phyloP scores from a whole-genome alignment of 2,329 filamentous ascomycete genomes.

The Juglanconis oblonga region DNA sequence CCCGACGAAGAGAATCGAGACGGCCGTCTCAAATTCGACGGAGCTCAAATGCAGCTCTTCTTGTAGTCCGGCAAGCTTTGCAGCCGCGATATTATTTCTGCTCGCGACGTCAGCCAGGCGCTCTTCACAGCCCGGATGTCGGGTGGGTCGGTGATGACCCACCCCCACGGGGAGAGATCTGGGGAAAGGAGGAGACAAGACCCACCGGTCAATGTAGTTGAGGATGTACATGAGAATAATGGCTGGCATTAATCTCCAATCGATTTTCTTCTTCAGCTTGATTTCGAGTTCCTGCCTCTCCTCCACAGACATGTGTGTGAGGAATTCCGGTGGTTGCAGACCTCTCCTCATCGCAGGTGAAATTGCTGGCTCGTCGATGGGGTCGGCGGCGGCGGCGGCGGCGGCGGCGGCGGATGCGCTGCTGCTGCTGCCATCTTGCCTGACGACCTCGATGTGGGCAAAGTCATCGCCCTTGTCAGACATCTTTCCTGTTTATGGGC shows the following conservation, averaged over 20 bases:
- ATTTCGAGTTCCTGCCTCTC: conserved; percentile 47
- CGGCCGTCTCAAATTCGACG: conserved; percentile 36
- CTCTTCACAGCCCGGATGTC: neutral
- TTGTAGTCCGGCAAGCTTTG: conserved; percentile 43
- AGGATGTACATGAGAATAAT: conserved; percentile 58
- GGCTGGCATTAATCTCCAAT: conserved; percentile 57
- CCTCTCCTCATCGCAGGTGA: neutral
- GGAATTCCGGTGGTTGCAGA: conserved; percentile 27
- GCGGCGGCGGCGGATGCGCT: neutral
- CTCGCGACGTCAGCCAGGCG: neutral
- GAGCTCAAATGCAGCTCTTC: conserved; percentile 39
- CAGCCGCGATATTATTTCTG: conserved; percentile 39
- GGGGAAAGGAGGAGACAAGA: neutral
- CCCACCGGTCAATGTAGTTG: conserved; percentile 54
- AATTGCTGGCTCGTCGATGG: neutral
- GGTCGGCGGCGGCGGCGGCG: neutral
- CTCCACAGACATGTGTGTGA: conserved; percentile 42
- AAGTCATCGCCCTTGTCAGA: neutral
- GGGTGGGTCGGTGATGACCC: neutral
- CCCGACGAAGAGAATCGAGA: conserved; percentile 51
- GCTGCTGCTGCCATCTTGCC: neutral
- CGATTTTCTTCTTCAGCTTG: conserved; percentile 58
- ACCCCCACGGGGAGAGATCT: neutral
- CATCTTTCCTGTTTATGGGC: neutral
- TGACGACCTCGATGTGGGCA: neutral